A percentile compares a stretch with the other conserved stretches of the same genome.
These are phyloP conservation scores for Neurospora terricola DNA, from an alignment of 495 filamentous ascomycete species.

Conservation along the genomic window DNA sequence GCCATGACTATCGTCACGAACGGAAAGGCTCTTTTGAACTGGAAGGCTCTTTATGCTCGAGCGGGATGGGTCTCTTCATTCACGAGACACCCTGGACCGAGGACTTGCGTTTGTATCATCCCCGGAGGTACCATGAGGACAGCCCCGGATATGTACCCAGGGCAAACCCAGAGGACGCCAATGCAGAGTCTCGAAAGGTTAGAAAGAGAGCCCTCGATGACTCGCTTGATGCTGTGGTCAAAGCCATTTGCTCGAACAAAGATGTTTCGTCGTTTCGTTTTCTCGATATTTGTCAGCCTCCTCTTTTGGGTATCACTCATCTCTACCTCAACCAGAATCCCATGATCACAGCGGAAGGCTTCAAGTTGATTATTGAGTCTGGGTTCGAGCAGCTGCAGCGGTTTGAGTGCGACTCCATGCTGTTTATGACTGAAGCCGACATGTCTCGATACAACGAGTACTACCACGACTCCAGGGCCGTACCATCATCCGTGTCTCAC, in stretches of 20 bases:
- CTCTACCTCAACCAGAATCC: constrained; percentile 31
- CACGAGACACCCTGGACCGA: neutral
- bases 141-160: neutral
- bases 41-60: neutral
- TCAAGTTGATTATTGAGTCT: constrained; percentile 17
- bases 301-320: constrained; percentile 27
- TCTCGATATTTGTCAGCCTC: constrained; percentile 11
- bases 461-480: neutral
- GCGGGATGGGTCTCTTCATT: neutral
- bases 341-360: constrained; percentile 21
- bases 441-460: neutral
- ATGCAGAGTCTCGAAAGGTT: neutral
- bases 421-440: neutral
- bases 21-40: neutral
- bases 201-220: neutral
- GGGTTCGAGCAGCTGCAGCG: constrained; percentile 30
- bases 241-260: neutral
- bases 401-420: constrained; percentile 31
- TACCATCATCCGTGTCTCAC: neutral
- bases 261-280: neutral
- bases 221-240: neutral
- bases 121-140: neutral
- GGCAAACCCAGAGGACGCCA: neutral
- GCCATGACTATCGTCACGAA: neutral
- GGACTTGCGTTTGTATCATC: neutral